Conservation (phyloP, 2,329 filamentous ascomycete genomes). For the Ophiocordyceps camponoti-saundersi region DNA sequence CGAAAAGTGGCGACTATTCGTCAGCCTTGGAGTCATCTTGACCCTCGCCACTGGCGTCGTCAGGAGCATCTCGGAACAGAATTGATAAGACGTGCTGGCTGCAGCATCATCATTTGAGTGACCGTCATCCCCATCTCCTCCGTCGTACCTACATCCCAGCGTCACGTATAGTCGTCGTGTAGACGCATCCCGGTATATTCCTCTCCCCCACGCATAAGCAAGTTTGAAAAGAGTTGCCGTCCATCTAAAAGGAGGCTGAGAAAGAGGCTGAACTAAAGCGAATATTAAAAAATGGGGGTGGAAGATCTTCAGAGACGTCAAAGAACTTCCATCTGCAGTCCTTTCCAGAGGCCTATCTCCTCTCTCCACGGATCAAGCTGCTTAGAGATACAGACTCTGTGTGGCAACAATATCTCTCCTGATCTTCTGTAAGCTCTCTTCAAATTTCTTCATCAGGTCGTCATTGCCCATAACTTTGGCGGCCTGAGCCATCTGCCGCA, state of each 20-base stretch:
- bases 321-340: neutral
- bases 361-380: neutral
- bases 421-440: constrained; percentile 69
- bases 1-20: constrained; percentile 68
- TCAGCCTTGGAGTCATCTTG: constrained; percentile 68
- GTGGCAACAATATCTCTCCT: constrained; percentile 88
- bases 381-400: constrained; percentile 72
- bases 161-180: no score
- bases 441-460: constrained; percentile 84
- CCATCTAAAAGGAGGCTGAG: no score
- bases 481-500: constrained; percentile 90
- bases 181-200: no score
- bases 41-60: constrained; percentile 64
- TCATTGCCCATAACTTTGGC: constrained; percentile 97
- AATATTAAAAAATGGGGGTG: no score
- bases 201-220: no score
- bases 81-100: neutral
- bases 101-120: neutral
- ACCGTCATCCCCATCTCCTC: neutral
- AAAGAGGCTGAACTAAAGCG: no score
- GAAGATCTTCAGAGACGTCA: no score
- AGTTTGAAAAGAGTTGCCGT: no score
- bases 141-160: neutral
- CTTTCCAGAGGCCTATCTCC: neutral
- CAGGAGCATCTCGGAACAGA: constrained; percentile 23